phyloP scores from a whole-genome alignment of 139 green algal species.

The Chlamydomonas applanata region DNA sequence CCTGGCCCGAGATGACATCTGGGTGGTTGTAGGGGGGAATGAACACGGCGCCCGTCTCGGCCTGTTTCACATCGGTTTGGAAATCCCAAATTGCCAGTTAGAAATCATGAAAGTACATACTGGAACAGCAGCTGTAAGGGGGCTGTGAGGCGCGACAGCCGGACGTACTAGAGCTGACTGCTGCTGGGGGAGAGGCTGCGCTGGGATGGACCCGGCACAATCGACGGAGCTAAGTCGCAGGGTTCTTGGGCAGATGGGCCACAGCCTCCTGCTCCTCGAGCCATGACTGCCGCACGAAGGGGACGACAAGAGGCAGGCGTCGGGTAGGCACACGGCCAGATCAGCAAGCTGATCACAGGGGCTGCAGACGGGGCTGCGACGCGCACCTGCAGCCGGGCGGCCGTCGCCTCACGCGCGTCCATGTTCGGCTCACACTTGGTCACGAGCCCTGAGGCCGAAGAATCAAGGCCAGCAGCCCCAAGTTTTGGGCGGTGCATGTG shows the following conservation, averaged over 20 bases:
- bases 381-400: conserved; percentile 35
- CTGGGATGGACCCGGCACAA: no score
- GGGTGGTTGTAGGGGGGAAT: conserved; percentile 79
- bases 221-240: no score
- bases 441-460: conserved; percentile 25
- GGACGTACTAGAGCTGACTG: background rate
- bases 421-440: conserved; percentile 65
- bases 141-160: no score
- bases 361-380: no score
- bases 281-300: no score
- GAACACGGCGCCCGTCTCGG: conserved; percentile 59
- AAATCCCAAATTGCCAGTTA: no score
- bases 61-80: no score
- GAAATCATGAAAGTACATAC: no score
- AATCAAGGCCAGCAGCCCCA: background rate
- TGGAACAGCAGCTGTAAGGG: no score
- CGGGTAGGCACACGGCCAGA: background rate
- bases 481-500: no score
- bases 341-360: background rate
- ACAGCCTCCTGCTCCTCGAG: no score
- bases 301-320: background rate
- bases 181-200: background rate
- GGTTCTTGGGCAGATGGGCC: no score
- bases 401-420: conserved; percentile 51
- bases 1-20: conserved; percentile 73